phyloP scores from a whole-genome alignment of 2,329 filamentous ascomycete species.

The Fusarium aywerte region DNA sequence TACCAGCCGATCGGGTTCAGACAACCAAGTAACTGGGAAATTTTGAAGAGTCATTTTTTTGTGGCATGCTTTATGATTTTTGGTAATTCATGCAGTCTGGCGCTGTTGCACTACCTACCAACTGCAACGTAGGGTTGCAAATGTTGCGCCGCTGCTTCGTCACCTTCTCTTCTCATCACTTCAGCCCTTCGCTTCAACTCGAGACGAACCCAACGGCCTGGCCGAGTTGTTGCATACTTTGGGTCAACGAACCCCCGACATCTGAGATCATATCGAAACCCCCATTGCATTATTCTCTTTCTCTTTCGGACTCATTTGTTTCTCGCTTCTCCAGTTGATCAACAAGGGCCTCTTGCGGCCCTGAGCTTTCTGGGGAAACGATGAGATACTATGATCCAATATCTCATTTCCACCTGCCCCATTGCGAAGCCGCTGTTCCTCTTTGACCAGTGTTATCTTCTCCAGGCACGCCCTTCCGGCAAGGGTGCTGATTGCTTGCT shows the following conservation, averaged over 20 bases:
- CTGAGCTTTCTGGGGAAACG: conserved; percentile 22
- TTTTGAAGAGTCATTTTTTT: conserved; percentile 4
- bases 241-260: conserved; percentile 29
- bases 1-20: conserved; percentile 37
- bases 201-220: conserved; percentile 3
- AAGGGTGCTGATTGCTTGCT: conserved; percentile 7
- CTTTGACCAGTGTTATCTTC: neutral
- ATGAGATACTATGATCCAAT: conserved; percentile 1
- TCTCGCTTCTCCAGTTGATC: conserved; percentile 24
- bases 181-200: neutral
- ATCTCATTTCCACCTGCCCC: conserved; percentile 7
- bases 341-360: conserved; percentile 19
- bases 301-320: conserved; percentile 3
- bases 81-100: conserved; percentile 16
- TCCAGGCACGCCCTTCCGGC: conserved; percentile 23
- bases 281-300: neutral
- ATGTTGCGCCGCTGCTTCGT: neutral
- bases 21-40: conserved; percentile 10
- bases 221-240: conserved; percentile 27
- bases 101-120: neutral
- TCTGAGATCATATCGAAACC: conserved; percentile 6
- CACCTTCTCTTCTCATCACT: neutral
- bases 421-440: conserved; percentile 1
- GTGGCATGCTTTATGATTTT: conserved; percentile 36
- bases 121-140: conserved; percentile 12